Evolutionary conservation across 495 filamentous ascomycete species (phyloP).

Genomic region (Talaromyces wortmannii): DNA sequence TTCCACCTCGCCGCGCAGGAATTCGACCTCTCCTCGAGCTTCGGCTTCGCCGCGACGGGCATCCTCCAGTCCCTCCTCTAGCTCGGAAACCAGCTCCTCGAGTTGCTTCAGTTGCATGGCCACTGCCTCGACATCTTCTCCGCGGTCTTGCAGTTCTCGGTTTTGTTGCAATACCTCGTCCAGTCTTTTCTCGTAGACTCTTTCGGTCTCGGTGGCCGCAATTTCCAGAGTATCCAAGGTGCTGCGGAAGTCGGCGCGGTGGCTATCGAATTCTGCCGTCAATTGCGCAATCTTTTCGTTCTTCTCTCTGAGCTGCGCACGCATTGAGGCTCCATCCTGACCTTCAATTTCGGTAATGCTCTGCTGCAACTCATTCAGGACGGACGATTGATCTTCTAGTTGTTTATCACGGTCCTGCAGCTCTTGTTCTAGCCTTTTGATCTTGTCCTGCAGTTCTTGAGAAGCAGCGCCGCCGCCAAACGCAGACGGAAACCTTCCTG

Average conservation of each 20-base stretch:
- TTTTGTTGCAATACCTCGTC: conserved; percentile 85
- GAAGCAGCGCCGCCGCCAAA: conserved; percentile 27
- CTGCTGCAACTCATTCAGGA: conserved; percentile 56
- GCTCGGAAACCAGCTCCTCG: conserved; percentile 90
- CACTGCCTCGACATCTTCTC: conserved; percentile 85
- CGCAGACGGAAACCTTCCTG: conserved; percentile 21
- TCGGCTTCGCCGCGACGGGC: conserved; percentile 94
- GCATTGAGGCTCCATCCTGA: conserved; percentile 68
- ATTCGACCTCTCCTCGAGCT: conserved; percentile 92
- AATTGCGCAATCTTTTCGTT: conserved; percentile 92
- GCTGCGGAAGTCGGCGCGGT: conserved; percentile 91
- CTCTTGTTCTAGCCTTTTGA: conserved; percentile 56
- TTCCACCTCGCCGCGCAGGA: conserved; percentile 92
- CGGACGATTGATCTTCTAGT: conserved; percentile 76
- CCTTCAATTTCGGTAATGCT: conserved; percentile 61
- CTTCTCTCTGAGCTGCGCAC: conserved; percentile 81
- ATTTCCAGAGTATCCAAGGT: conserved; percentile 96
- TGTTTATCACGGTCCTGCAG: conserved; percentile 81
- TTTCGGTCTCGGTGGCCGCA: conserved; percentile 91
- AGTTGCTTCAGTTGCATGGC: conserved; percentile 87
- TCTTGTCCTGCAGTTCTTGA: conserved; percentile 50
- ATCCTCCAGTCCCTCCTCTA: conserved; percentile 96
- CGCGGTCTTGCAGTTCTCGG: conserved; percentile 70
- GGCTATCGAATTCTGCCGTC: conserved; percentile 89
- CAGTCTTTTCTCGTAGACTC: conserved; percentile 92